Base-by-base conservation (phyloP, 495 filamentous ascomycete genomes). In the Aspergillus steynii region DNA sequence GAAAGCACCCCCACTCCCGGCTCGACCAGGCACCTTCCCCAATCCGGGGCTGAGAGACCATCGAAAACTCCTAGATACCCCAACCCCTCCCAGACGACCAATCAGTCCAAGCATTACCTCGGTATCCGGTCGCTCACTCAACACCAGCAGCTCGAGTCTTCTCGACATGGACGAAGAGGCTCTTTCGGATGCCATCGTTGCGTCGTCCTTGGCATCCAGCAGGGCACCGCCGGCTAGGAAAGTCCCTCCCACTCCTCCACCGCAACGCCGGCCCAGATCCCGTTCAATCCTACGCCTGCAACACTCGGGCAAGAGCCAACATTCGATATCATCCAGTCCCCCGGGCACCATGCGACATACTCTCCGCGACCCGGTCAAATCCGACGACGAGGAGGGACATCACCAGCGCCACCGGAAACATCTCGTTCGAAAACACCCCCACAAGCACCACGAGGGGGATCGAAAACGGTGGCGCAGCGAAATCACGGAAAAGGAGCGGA, bases 391-490 rank as follows among this genome's bases (percentile, higher is more conserved):
- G 53, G 83, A 86, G 14, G 61, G 69, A 25, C 71, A 69, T 54
- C 77, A 70, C 31, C 74, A 68, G 37, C 79, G 73, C 32, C 69
- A 77, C 32, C 74, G 77, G 59, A 82, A 79, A 54, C 80, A 80
- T 32, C 75, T 84, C 15, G 81, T 83, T 71, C 85, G 77, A 73
- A 88, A 88, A 65, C 88, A 89, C 62, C 87, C 86, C 1, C 86
- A 99, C 71, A 91, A 93, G 63, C 92, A 97, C 70, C 87, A 90
- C 67, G 93, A 98, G 72, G 93, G 93, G 3, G 83, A 90, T 46
- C 85, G 92, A 26, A 90, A 87, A 67, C 83, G 90, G n/a, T 97
- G 92, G 91, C 81, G 88, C 32, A 88, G 90, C 60, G 81, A 85
- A 56, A 81, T 98, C 46, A 90, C 90, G 0, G 84, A 89, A 59